phyloP scores from a whole-genome alignment of 371 early-diverging fungal genomes.

The Mortierella sp. region DNA sequence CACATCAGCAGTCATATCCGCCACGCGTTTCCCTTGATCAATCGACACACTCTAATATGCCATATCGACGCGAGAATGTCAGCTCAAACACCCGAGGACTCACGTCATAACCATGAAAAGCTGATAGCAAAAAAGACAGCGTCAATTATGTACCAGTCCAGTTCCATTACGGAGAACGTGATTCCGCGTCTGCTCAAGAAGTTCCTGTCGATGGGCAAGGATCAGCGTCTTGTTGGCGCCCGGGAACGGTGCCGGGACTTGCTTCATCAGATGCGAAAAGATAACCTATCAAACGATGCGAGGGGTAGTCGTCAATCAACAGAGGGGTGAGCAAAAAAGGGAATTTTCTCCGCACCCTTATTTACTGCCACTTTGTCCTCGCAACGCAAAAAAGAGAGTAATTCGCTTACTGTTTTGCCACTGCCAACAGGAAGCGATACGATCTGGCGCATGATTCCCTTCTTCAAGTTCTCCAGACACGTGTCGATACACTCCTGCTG shows the following conservation, averaged over 20 bases:
- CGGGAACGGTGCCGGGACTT: conserved; percentile 73
- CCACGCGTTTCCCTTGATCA: conserved; percentile 74
- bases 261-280: conserved; percentile 84
- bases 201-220: conserved; percentile 90
- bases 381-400: background rate
- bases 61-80: background rate
- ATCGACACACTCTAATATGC: conserved; percentile 66
- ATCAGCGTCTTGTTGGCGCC: conserved; percentile 83
- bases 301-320: background rate
- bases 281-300: conserved; percentile 67
- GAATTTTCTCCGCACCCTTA: background rate
- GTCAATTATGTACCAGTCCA: conserved; percentile 60
- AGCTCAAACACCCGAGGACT: background rate
- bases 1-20: conserved; percentile 75
- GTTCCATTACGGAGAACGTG: conserved; percentile 75
- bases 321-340: background rate
- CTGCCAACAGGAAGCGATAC: conserved; percentile 91
- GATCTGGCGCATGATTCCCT: conserved; percentile 77
- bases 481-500: conserved; percentile 86
- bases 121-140: background rate
- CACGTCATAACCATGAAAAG: background rate
- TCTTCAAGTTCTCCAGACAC: conserved; percentile 62
- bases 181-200: conserved; percentile 82
- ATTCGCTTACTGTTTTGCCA: conserved; percentile 86
- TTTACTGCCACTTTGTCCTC: background rate